Evolutionary conservation across 2,329 filamentous ascomycete species (phyloP).

Genomic region (Biscogniauxia marginata): DNA sequence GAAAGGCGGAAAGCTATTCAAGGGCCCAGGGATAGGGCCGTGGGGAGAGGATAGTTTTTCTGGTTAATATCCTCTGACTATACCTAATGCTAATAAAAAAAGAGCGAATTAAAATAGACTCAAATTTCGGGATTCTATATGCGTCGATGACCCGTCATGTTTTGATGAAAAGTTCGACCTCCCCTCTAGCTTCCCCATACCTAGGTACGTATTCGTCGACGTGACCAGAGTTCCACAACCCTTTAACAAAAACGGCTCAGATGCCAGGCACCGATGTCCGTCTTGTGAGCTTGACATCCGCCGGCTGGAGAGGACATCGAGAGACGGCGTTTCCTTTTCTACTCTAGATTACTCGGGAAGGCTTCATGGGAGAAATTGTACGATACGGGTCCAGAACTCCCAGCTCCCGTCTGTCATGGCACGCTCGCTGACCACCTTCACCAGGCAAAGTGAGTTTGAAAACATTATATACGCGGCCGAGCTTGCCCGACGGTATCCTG

Average conservation of each 20-base stretch:
- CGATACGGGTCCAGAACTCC: constrained; percentile 26
- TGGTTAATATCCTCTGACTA: too few relatives aligned
- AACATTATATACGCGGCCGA: constrained; percentile 29
- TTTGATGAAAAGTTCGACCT: constrained; percentile 21
- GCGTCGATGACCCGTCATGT: neutral
- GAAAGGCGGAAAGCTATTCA: constrained; percentile 42
- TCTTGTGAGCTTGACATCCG: constrained; percentile 25
- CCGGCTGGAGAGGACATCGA: constrained; percentile 22
- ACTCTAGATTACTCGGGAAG: constrained; percentile 24
- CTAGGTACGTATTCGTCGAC: constrained; percentile 36
- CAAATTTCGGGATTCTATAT: neutral
- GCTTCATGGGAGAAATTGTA: constrained; percentile 17
- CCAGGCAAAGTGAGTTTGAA: constrained; percentile 34
- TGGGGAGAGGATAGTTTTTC: constrained; percentile 35
- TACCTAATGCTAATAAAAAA: too few relatives aligned
- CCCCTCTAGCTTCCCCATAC: constrained; percentile 35
- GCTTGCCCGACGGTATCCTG: constrained; percentile 25
- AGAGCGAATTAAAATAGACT: too few relatives aligned
- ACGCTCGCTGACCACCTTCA: constrained; percentile 28
- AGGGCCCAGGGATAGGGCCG: constrained; percentile 39
- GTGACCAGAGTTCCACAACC: constrained; percentile 33
- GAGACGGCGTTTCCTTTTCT: constrained; percentile 24
- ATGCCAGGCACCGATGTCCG: constrained; percentile 24
- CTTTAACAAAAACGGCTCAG: constrained; percentile 28
- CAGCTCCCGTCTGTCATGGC: neutral